Conservation (phyloP, 176 grass and related monocot species). For the Aechmea fasciata region DNA sequence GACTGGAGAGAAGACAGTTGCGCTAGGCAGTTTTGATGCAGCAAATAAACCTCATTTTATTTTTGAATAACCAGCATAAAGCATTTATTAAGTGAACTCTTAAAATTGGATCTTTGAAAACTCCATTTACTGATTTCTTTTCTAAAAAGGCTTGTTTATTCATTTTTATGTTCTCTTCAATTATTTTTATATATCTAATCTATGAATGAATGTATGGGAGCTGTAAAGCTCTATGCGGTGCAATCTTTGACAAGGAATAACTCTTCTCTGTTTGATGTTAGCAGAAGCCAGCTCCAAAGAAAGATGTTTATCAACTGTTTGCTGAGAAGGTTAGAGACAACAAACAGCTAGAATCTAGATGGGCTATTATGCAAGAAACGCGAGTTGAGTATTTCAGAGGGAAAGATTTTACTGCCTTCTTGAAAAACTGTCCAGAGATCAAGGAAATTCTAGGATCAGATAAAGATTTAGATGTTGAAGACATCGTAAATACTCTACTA, state of each 20-base stretch:
- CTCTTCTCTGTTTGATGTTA: constrained; percentile 15
- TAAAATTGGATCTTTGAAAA: too few relatives aligned
- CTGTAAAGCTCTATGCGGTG: background rate
- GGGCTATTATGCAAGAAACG: constrained; percentile 99
- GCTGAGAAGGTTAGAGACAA: constrained; percentile 99
- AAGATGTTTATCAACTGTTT: constrained; percentile 86
- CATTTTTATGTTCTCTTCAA: too few relatives aligned
- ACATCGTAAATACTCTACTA: constrained; percentile 70
- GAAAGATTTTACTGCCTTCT: constrained; percentile 79
- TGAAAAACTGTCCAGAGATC: constrained; percentile 83
- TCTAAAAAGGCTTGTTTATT: too few relatives aligned
- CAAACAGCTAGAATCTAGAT: constrained; percentile 89
- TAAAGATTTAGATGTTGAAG: constrained; percentile 76
- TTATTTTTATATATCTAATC: background rate
- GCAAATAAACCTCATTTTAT: too few relatives aligned
- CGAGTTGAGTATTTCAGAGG: constrained; percentile 97
- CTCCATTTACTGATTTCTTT: too few relatives aligned
- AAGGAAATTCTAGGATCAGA: constrained; percentile 70
- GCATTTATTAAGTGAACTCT: too few relatives aligned
- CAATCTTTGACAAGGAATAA: constrained; percentile 9
- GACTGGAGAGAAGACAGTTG: too few relatives aligned
- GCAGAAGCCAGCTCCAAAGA: constrained; percentile 53
- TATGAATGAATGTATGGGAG: background rate
- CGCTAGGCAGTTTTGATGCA: too few relatives aligned
- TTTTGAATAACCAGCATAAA: too few relatives aligned